A percentile compares a stretch with the other conserved stretches of the same genome.
These are phyloP conservation scores for thale cress (Arabidopsis thaliana) DNA, from an alignment of 345 rosid species.

Conservation along the genomic window TAIR10.1 NC_003070.9:18502501-18503000, in stretches of 20 bases:
- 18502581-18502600: conserved; percentile 78
- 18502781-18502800: background rate
- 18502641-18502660: conserved; percentile 70
- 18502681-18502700: conserved; percentile 11
- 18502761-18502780: conserved; percentile 6
- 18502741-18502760: background rate
- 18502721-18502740: background rate
- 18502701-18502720: conserved; percentile 19
- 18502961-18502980: background rate
- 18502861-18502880: conserved; percentile 94
- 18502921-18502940: background rate
- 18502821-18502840: conserved; percentile 56
- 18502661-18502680: conserved; percentile 56
- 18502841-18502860: conserved; percentile 84
- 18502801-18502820: background rate
- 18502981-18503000: conserved; percentile 2
- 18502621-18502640: conserved; percentile 86
- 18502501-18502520: conserved; percentile 2
- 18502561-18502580: conserved; percentile 75
- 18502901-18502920: conserved; percentile 51
- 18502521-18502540: conserved; percentile 4
- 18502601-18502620: conserved; percentile 98
- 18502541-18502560: conserved; percentile 62
- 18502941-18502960: background rate
- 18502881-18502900: conserved; percentile 84